Base-by-base conservation (phyloP, 176 grass and related monocot species). In the Hyparrhenia diplandra region DNA sequence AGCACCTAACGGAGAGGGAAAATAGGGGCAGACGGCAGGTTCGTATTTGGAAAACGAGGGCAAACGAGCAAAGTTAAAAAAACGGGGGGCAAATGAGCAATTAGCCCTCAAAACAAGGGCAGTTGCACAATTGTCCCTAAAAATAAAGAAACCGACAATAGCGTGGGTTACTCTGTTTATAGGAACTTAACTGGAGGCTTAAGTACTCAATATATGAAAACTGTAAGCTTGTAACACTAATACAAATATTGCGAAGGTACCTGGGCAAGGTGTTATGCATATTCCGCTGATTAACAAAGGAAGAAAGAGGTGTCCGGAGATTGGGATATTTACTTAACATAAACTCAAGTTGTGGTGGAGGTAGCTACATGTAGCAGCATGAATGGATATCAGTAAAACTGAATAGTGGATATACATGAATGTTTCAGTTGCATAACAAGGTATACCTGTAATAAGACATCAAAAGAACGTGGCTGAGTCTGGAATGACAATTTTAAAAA, bases 401-500 rank as follows among this genome's bases (percentile, higher is more conserved):
- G 24, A 77, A 65, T 42, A 57, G 6, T 69, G 36, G 24, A 59
- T 55, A 64, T 46, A 63, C 8, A 51, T 24, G 64, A 90, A 21
- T 82, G 20, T 35, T 74, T 81, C 21, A 65, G 13, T 29, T 68
- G 73, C 30, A 35, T 49, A 45, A 62, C 67, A 77, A 62, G 34
- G 4, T 18, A 67, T 79, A 99, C 97, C 93, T 99, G 87, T 76
- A 99, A 73, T 63, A 99, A 84, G 63, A 92, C 89, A 83, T 92
- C 88, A 87, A 99, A 96, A 46, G 97, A 99, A 67, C 64, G 93
- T 54, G 97, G 97, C 30, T 95, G 93, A 37, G 93, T 99, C 64
- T 99, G 97, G 60, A 80, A 91, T 69, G 86, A 89, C 85, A 90
- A 85, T 86, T 99, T 99, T 73, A 99, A 85, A 85, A 99, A 99